These are phyloP conservation scores for Prunus mume DNA, from an alignment of 306 rosid genomes.

Conservation along the genomic window DNA sequence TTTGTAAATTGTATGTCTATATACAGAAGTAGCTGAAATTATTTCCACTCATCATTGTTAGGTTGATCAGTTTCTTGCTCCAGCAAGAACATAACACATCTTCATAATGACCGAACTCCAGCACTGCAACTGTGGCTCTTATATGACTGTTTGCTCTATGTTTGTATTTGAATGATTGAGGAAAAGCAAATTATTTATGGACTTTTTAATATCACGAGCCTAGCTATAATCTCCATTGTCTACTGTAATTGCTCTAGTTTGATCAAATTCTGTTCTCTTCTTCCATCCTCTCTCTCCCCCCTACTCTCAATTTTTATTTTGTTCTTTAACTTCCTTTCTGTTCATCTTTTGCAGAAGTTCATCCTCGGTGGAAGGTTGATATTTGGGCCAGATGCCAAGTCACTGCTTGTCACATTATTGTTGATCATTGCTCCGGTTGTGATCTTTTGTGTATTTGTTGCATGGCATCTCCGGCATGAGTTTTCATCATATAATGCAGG, in stretches of 20 bases:
- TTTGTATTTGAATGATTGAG: neutral
- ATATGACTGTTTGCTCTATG: neutral
- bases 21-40: neutral
- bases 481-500: conserved; percentile 67
- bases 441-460: conserved; percentile 74
- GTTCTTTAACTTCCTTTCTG: conserved; percentile 12
- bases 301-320: neutral
- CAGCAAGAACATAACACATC: neutral
- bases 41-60: neutral
- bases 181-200: neutral
- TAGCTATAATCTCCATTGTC: neutral
- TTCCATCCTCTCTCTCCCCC: neutral
- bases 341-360: conserved; percentile 67
- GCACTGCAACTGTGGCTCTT: neutral
- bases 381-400: conserved; percentile 92
- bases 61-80: neutral
- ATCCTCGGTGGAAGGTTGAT: conserved; percentile 77
- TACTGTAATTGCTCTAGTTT: neutral
- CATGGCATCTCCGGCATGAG: conserved; percentile 80
- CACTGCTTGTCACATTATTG: conserved; percentile 67
- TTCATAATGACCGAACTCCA: neutral
- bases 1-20: neutral
- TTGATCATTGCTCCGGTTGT: conserved; percentile 69
- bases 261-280: neutral
- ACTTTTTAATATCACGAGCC: neutral